Conservation (phyloP, 2,329 filamentous ascomycete genomes). For the Penicillium sp. region DNA sequence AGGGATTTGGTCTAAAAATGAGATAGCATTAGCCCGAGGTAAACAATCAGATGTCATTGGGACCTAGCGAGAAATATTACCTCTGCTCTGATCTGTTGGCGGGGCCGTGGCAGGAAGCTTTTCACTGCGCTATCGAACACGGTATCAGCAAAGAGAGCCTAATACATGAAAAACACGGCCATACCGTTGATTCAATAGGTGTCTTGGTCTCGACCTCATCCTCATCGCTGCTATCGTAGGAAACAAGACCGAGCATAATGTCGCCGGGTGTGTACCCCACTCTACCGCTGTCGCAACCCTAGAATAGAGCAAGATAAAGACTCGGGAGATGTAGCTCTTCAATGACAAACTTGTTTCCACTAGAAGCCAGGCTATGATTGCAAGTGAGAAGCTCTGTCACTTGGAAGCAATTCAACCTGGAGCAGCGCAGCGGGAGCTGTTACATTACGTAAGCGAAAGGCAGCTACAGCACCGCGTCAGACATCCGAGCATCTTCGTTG, state of each 20-base stretch:
- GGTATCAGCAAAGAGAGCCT: background rate
- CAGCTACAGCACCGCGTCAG: constrained; percentile 39
- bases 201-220: constrained; percentile 33
- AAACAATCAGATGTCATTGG: background rate
- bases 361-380: background rate
- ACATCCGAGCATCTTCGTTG: constrained; percentile 15
- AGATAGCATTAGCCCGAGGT: background rate
- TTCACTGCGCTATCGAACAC: background rate
- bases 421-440: constrained; percentile 7
- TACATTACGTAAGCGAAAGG: constrained; percentile 36
- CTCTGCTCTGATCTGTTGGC: background rate
- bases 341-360: background rate
- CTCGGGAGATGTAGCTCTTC: background rate
- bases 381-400: background rate
- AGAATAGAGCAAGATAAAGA: background rate
- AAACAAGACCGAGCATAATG: constrained; percentile 40
- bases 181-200: constrained; percentile 24
- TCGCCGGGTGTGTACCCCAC: constrained; percentile 1
- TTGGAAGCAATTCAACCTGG: background rate
- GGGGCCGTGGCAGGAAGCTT: background rate
- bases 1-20: constrained; percentile 2
- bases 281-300: background rate
- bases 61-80: background rate
- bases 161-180: background rate
- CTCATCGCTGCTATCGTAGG: constrained; percentile 46